Evolutionary conservation across 176 grass and related monocot genomes (phyloP), one percentile per base, ranked within the genome.

Genomic region (Paspalum vaginatum): DNA sequence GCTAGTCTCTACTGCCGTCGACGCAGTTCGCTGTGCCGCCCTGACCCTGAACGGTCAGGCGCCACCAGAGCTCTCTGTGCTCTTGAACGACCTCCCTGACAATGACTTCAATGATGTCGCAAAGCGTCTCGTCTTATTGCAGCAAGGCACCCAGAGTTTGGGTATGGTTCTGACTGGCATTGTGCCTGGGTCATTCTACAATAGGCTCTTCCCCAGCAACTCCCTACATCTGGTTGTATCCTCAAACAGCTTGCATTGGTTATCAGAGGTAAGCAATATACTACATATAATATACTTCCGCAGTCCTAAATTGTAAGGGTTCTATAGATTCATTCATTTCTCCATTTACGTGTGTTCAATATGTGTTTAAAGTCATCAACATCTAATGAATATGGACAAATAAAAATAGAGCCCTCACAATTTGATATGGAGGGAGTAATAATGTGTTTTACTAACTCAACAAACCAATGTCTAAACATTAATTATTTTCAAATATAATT

Each of bases 51-150:
- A 56, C 17, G 2, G 40, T 52, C 62, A 18, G 17, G 43, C 27
- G 11, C 55, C 47, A 10, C 32, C 7, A 7, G 83, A 78, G 22
- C 14, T 85, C 8, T 43, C 27, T 0, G 21, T 85, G 9, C 65
- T 71, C 22, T 45, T 85, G 16, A 85, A 78, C 10, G 83, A 85
- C 57, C 83, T 85, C 18, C 83, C 75, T 0, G 45, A 78, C 32
- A 85, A 78, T 40, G 83, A 85, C 45, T 85, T 85, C 75, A 70
- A 62, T 56, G n/a, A 46, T 22, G 65, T 85, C 8, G 75, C 77
- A 38, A 78, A 71, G 46, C 61, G 55, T 18, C 24, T 85, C 8
- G 65, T 63, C 0, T 5, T 0, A 2, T 78, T 85, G 52, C 45
- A 78, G 56, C 10, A 70, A 78, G 53, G 21, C n/a, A 1, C 40